A percentile compares a stretch with the other conserved stretches of the same genome.
These are phyloP conservation scores for Rubia balearica DNA, from an alignment of 305 asterid genomes.

Conservation along the genomic window DNA sequence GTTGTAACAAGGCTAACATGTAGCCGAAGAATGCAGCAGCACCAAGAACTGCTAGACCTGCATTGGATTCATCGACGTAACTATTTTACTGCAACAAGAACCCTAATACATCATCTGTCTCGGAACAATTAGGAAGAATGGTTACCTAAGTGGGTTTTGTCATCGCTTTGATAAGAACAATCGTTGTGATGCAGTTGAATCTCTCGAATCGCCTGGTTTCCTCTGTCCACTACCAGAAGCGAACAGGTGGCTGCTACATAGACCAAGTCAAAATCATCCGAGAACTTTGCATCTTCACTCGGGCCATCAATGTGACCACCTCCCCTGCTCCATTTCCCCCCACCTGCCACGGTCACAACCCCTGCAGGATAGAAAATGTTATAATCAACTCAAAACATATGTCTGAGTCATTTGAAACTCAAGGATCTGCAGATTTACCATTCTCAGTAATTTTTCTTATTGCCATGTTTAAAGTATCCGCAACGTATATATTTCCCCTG, in stretches of 20 bases:
- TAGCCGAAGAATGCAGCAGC: slow-evolving; percentile 80
- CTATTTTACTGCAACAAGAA: background rate
- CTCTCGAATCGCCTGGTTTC: slow-evolving; percentile 91
- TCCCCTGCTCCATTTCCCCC: slow-evolving; percentile 70
- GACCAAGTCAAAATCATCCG: slow-evolving; percentile 75
- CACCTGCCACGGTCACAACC: slow-evolving; percentile 72
- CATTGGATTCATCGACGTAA: slow-evolving; percentile 1
- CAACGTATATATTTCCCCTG: slow-evolving; percentile 73
- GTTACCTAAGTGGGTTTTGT: slow-evolving; percentile 59
- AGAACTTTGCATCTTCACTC: slow-evolving; percentile 83
- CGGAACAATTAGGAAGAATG: background rate
- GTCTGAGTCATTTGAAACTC: background rate
- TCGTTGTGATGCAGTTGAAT: slow-evolving; percentile 73
- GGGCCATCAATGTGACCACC: slow-evolving; percentile 96
- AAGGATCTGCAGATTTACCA: slow-evolving; percentile 33
- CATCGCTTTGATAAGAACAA: slow-evolving; percentile 49
- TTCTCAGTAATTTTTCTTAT: slow-evolving; percentile 74
- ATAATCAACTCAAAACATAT: background rate
- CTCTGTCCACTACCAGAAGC: slow-evolving; percentile 77
- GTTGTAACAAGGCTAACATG: slow-evolving; percentile 74
- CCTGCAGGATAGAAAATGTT: slow-evolving; percentile 33
- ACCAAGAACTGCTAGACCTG: slow-evolving; percentile 81
- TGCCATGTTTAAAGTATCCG: slow-evolving; percentile 86
- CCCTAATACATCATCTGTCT: background rate
- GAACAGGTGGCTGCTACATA: slow-evolving; percentile 82